phyloP scores from a whole-genome alignment of 441 rosid species.

The Geranium incanum region DNA sequence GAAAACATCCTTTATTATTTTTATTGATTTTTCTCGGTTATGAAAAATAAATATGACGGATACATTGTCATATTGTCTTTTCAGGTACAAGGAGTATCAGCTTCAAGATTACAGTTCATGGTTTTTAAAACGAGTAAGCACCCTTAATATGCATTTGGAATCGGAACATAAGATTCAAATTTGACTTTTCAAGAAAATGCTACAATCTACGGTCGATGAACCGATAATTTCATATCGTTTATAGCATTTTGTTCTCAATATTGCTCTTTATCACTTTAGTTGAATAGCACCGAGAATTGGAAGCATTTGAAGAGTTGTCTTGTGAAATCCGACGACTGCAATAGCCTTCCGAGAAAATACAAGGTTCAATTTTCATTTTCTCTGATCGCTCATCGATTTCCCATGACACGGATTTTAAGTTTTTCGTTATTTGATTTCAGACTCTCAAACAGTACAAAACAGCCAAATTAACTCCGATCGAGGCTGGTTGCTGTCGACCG shows the following conservation, averaged over 20 bases:
- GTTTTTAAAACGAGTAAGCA: conserved; percentile 68
- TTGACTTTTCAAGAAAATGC: too few relatives aligned
- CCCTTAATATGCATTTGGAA: neutral
- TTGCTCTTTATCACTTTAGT: conserved; percentile 31
- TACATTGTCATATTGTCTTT: conserved; percentile 19
- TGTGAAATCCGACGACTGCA: conserved; percentile 75
- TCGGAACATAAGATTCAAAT: too few relatives aligned
- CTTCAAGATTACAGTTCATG: conserved; percentile 84
- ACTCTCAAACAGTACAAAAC: conserved; percentile 54
- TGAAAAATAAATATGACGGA: conserved; percentile 11
- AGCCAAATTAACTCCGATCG: conserved; percentile 69
- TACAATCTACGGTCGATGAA: neutral
- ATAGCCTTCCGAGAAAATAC: conserved; percentile 51
- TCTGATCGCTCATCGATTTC: conserved; percentile 10
- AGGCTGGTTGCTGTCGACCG: conserved; percentile 90
- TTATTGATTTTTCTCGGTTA: neutral
- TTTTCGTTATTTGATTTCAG: conserved; percentile 33
- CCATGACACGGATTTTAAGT: conserved; percentile 15
- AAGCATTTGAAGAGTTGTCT: conserved; percentile 74
- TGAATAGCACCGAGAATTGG: conserved; percentile 66
- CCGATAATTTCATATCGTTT: neutral
- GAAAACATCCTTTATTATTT: neutral
- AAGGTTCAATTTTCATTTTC: conserved; percentile 38
- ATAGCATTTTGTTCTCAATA: neutral
- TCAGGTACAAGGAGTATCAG: conserved; percentile 87